Conservation (phyloP, 1,284 basidiomycete genomes). For the Boletellus deceptivus region DNA sequence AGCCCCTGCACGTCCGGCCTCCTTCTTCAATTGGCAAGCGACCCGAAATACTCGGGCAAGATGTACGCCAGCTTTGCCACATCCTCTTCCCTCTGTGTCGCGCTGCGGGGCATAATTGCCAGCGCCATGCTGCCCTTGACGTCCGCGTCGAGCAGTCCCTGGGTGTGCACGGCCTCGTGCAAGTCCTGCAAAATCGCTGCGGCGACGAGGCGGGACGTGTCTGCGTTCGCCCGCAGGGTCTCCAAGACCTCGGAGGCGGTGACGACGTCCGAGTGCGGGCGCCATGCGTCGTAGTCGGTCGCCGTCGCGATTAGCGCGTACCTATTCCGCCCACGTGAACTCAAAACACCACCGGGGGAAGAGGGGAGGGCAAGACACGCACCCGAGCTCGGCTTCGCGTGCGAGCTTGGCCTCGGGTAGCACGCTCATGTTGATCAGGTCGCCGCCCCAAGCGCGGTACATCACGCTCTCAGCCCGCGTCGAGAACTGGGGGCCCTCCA, state of each 20-base stretch:
- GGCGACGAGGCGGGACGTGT: conserved; percentile 75
- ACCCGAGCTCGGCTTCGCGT: conserved; percentile 92
- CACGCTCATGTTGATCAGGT: conserved; percentile 96
- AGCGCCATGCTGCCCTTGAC: conserved; percentile 74
- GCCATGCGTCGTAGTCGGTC: conserved; percentile 91
- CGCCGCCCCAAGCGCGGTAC: conserved; percentile 92
- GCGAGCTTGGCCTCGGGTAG: conserved; percentile 96
- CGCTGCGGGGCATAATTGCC: conserved; percentile 78
- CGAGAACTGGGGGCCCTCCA: conserved; percentile 96
- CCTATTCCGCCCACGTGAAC: conserved; percentile 39
- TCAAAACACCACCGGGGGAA: no score
- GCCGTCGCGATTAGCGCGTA: conserved; percentile 90
- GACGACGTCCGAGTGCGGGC: conserved; percentile 76
- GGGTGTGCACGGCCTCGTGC: conserved; percentile 33
- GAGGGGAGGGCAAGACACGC: background rate
- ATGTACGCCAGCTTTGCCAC: conserved; percentile 76
- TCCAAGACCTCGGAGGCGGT: conserved; percentile 90
- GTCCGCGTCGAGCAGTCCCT: no score
- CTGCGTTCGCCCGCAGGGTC: conserved; percentile 83
- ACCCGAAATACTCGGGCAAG: conserved; percentile 68
- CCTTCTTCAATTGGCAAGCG: conserved; percentile 18
- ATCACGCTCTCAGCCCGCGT: conserved; percentile 94
- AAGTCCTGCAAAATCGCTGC: conserved; percentile 79
- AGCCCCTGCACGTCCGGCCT: no score
- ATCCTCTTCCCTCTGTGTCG: conserved; percentile 63